Percentiles rank a stretch among this genome's conserved stretches.
phyloP scores from a whole-genome alignment of 2,329 filamentous ascomycete species.

The Alternaria atra region DNA sequence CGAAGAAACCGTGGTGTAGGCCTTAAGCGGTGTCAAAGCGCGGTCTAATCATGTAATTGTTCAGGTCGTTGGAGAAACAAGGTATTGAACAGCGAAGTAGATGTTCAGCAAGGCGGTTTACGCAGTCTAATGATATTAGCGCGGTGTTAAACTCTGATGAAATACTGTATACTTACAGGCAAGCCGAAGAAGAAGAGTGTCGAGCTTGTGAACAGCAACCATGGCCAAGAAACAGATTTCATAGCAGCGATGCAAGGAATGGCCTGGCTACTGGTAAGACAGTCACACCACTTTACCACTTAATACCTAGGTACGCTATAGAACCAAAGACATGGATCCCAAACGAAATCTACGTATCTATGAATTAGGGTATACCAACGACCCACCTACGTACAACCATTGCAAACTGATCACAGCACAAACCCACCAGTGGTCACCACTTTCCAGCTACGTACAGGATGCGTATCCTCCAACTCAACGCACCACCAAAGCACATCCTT shows the following conservation, averaged over 20 bases:
- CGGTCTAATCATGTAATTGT: too few relatives aligned
- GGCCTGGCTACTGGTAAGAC: background rate
- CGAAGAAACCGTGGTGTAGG: too few relatives aligned
- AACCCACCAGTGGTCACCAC: constrained; percentile 61
- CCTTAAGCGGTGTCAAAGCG: too few relatives aligned
- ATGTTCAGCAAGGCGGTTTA: too few relatives aligned
- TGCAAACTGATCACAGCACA: constrained; percentile 32
- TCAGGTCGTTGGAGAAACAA: too few relatives aligned
- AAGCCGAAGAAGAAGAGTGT: too few relatives aligned
- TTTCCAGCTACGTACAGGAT: constrained; percentile 80
- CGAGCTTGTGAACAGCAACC: too few relatives aligned
- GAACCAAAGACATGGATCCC: background rate
- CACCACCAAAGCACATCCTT: constrained; percentile 98
- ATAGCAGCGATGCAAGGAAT: background rate
- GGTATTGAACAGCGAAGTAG: too few relatives aligned
- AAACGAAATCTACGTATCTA: background rate
- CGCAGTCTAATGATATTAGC: too few relatives aligned
- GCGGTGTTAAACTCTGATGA: too few relatives aligned
- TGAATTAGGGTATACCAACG: background rate
- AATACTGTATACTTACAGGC: too few relatives aligned
- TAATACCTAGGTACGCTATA: background rate
- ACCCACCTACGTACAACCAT: background rate
- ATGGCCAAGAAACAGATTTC: too few relatives aligned
- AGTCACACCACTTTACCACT: background rate
- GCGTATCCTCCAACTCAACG: constrained; percentile 88